phyloP scores from a whole-genome alignment of 768 basidiomycete genomes.

The Lepiota venenata region DNA sequence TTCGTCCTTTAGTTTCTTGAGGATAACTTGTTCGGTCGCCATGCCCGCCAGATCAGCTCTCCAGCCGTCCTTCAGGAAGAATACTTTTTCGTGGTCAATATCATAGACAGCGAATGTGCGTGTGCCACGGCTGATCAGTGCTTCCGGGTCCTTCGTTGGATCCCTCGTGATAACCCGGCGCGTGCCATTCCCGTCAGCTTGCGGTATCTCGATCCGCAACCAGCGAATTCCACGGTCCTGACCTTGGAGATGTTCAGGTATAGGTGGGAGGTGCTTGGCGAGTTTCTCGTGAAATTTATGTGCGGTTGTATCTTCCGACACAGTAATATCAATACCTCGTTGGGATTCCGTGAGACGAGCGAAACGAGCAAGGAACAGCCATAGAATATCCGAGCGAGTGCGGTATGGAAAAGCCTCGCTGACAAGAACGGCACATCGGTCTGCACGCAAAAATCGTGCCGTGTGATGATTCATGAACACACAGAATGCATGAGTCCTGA shows the following conservation, averaged over 20 bases:
- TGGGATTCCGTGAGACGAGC: conserved; percentile 7
- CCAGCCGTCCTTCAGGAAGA: conserved; percentile 32
- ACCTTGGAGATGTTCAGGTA: not conserved
- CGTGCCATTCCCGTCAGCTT: conserved; percentile 5
- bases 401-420: conserved; percentile 13
- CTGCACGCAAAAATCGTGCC: conserved; percentile 28
- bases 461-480: conserved; percentile 20
- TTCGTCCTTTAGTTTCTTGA: conserved; percentile 15
- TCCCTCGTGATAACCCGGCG: conserved; percentile 5
- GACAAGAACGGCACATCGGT: conserved; percentile 29
- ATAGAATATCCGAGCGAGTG: conserved; percentile 16
- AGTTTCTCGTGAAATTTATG: too few relatives aligned
- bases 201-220: not conserved
- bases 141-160: conserved; percentile 9
- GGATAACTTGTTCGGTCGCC: conserved; percentile 19
- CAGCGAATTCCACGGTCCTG: too few relatives aligned
- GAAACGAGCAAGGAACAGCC: conserved; percentile 28
- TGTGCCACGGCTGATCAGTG: conserved; percentile 20
- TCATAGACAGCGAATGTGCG: conserved; percentile 20
- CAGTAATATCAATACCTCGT: conserved; percentile 26
- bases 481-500: conserved; percentile 24
- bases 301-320: not conserved
- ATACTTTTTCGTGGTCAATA: conserved; percentile 9
- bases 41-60: conserved; percentile 8
- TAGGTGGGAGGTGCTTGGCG: not conserved